phyloP scores from a whole-genome alignment of 352 stramenopile genomes.

The Pythium sukuiense region DNA sequence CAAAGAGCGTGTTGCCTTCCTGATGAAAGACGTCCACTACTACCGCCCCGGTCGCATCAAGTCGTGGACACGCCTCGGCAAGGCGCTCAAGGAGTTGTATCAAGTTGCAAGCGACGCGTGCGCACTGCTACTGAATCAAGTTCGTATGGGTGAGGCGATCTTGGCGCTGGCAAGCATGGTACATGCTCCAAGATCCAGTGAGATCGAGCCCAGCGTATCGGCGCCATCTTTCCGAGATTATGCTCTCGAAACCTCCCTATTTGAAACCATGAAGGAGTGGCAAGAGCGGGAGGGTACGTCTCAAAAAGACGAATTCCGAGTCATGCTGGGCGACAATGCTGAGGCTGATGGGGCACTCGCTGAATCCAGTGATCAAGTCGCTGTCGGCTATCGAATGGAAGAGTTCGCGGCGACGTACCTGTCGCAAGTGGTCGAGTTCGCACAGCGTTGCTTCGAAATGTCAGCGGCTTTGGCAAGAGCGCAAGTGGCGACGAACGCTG shows the following conservation, averaged over 20 bases:
- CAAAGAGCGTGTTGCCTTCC: slow-evolving; percentile 53
- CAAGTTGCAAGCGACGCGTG: slow-evolving; percentile 64
- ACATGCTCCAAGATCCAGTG: not conserved
- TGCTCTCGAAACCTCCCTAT: slow-evolving; percentile 44
- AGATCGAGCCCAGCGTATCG: not conserved
- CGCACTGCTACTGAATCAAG: slow-evolving; percentile 45
- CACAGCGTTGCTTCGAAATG: slow-evolving; percentile 65
- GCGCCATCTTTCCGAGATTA: slow-evolving; percentile 40
- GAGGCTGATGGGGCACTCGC: not conserved
- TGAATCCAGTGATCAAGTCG: not conserved
- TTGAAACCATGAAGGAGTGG: slow-evolving; percentile 60
- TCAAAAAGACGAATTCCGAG: slow-evolving; percentile 20
- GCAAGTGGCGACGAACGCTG: not conserved
- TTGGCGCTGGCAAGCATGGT: slow-evolving; percentile 31
- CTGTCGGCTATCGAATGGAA: slow-evolving; percentile 37
- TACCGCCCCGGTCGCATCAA: slow-evolving; percentile 60
- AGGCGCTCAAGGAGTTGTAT: slow-evolving; percentile 72
- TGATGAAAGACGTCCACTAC: slow-evolving; percentile 62
- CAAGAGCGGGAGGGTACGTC: slow-evolving; percentile 28
- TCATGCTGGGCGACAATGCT: slow-evolving; percentile 3
- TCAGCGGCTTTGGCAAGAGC: slow-evolving; percentile 33
- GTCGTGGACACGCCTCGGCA: slow-evolving; percentile 66
- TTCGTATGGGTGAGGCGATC: slow-evolving; percentile 41
- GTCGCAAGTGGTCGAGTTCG: slow-evolving; percentile 60
- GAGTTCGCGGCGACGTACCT: slow-evolving; percentile 48